phyloP scores from a whole-genome alignment of 768 basidiomycete species.

The Tricholoma flavovirens region DNA sequence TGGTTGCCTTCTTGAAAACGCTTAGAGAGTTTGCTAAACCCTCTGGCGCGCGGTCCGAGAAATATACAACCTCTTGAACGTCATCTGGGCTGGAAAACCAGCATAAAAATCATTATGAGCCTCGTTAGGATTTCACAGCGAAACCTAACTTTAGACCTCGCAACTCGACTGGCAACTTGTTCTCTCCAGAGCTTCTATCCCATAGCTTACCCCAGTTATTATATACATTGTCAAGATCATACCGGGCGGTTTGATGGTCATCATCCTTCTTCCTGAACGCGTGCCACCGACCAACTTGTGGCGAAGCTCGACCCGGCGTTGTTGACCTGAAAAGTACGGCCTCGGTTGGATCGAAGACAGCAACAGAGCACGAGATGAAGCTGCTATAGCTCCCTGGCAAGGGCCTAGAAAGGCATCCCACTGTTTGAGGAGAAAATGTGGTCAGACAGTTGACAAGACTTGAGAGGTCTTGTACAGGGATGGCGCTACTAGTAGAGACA shows the following conservation, averaged over 20 bases:
- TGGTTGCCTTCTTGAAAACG: constrained; percentile 38
- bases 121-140: background rate
- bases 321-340: constrained; percentile 56
- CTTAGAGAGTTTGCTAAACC: constrained; percentile 43
- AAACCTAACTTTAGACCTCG: constrained; percentile 30
- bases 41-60: constrained; percentile 54
- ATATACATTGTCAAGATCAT: constrained; percentile 15
- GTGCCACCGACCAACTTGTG: constrained; percentile 72
- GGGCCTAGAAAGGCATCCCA: constrained; percentile 63
- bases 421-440: constrained; percentile 32
- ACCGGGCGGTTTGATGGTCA: background rate
- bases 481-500: constrained; percentile 27
- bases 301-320: constrained; percentile 49
- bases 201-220: constrained; percentile 49
- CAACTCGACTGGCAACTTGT: constrained; percentile 34
- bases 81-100: constrained; percentile 21
- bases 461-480: constrained; percentile 32
- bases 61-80: constrained; percentile 39
- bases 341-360: constrained; percentile 38
- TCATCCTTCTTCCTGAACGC: constrained; percentile 41
- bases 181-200: constrained; percentile 25
- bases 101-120: background rate
- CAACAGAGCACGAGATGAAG: constrained; percentile 50
- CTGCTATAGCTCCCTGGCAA: constrained; percentile 23
- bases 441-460: constrained; percentile 34